A percentile compares a stretch with the other conserved stretches of the same genome.
phyloP scores from a whole-genome alignment of 306 rosid genomes.

The Abrus pulchellus region DNA sequence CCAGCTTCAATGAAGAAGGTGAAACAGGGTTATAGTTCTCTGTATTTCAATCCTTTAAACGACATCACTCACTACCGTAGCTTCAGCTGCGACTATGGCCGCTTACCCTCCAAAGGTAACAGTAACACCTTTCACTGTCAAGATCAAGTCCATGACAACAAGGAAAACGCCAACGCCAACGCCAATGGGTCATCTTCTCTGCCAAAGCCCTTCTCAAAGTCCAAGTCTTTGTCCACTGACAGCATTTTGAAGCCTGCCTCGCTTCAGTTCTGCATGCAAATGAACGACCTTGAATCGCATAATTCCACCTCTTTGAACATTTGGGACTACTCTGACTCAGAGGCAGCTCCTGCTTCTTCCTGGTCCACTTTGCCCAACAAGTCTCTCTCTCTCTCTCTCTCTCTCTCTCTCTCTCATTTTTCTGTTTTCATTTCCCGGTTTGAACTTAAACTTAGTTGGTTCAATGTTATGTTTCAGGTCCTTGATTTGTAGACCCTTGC shows the following conservation, averaged over 20 bases:
- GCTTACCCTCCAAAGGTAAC: slow-evolving; percentile 25
- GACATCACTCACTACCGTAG: slow-evolving; percentile 67
- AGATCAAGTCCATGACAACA: slow-evolving; percentile 48
- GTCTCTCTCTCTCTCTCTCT: slow-evolving; percentile 27
- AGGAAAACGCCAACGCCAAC: slow-evolving; percentile 59
- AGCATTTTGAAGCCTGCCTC: slow-evolving; percentile 72
- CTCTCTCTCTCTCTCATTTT: no score
- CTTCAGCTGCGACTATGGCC: slow-evolving; percentile 62
- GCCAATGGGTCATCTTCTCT: slow-evolving; percentile 50
- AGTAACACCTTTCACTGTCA: background rate
- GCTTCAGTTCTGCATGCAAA: slow-evolving; percentile 83
- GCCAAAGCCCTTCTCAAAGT: slow-evolving; percentile 49
- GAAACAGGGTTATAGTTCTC: slow-evolving; percentile 41
- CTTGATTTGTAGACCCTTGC: slow-evolving; percentile 83
- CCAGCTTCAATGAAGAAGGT: background rate
- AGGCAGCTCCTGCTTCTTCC: slow-evolving; percentile 95
- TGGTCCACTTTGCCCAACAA: slow-evolving; percentile 93
- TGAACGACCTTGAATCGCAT: slow-evolving; percentile 62
- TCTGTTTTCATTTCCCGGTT: background rate
- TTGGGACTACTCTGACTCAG: slow-evolving; percentile 94
- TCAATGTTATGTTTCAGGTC: slow-evolving; percentile 56
- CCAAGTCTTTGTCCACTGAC: slow-evolving; percentile 69
- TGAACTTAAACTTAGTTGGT: background rate
- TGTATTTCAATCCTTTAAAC: slow-evolving; percentile 65
- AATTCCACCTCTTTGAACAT: slow-evolving; percentile 68